These are phyloP conservation scores for Rosellinia necatrix DNA, from an alignment of 2,329 filamentous ascomycete genomes.

Conservation along the genomic window DNA sequence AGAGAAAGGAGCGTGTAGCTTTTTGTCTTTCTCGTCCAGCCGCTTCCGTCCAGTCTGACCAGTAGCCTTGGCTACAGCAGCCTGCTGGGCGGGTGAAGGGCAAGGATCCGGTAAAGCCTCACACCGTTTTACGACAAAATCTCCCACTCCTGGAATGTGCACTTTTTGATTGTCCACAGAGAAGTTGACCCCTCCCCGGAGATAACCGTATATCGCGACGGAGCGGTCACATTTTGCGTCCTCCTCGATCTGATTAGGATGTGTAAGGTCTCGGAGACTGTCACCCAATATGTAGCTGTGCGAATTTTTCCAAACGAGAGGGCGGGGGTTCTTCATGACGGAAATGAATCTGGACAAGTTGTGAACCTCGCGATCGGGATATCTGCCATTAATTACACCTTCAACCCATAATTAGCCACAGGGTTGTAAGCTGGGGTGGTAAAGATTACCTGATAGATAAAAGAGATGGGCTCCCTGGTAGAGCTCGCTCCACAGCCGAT, in stretches of 20 bases:
- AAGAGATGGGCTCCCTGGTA: conserved; percentile 98
- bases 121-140: conserved; percentile 81
- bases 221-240: conserved; percentile 89
- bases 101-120: conserved; percentile 93
- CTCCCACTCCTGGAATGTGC: conserved; percentile 90
- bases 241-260: conserved; percentile 87
- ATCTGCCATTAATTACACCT: conserved; percentile 90
- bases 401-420: conserved; percentile 6
- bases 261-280: conserved; percentile 92
- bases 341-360: conserved; percentile 94
- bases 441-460: conserved; percentile 71
- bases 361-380: conserved; percentile 94
- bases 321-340: conserved; percentile 98
- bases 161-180: conserved; percentile 77
- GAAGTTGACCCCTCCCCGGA: conserved; percentile 94
- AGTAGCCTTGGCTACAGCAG: conserved; percentile 79
- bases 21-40: conserved; percentile 94
- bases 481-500: conserved; percentile 93
- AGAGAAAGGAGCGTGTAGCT: conserved; percentile 96
- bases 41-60: conserved; percentile 81
- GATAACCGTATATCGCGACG: conserved; percentile 88
- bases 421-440: neutral
- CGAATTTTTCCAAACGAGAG: conserved; percentile 94
- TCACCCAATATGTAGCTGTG: conserved; percentile 95
- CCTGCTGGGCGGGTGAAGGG: conserved; percentile 89